These are phyloP conservation scores for Fusarium goolgardi DNA, from an alignment of 2,329 filamentous ascomycete genomes.

Conservation along the genomic window DNA sequence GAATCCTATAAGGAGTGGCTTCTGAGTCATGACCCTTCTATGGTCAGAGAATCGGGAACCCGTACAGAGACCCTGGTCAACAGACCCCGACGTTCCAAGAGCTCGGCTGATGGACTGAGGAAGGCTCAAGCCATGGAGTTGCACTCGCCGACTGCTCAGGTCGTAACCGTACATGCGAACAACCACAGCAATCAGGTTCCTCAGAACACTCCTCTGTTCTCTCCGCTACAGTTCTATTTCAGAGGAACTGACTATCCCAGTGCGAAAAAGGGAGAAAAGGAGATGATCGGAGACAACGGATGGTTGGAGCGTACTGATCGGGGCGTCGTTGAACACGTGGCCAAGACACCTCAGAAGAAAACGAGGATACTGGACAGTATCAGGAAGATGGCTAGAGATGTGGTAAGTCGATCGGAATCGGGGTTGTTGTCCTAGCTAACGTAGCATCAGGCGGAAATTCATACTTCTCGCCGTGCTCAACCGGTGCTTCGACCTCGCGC, in stretches of 20 bases:
- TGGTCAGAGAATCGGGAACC: constrained; percentile 28
- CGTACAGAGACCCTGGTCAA: constrained; percentile 34
- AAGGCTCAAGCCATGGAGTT: constrained; percentile 22
- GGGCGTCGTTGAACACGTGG: constrained; percentile 35
- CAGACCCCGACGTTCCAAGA: constrained; percentile 47
- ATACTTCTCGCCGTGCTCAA: constrained; percentile 50
- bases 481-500: constrained; percentile 47
- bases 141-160: constrained; percentile 30
- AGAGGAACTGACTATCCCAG: constrained; percentile 54
- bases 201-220: constrained; percentile 51
- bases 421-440: constrained; percentile 2
- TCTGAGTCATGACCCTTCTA: constrained; percentile 35
- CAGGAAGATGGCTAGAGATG: constrained; percentile 65
- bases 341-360: constrained; percentile 53
- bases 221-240: constrained; percentile 58
- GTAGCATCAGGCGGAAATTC: constrained; percentile 52
- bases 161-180: constrained; percentile 16
- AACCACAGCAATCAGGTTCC: constrained; percentile 8
- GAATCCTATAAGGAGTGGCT: constrained; percentile 48
- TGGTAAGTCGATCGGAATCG: constrained; percentile 54
- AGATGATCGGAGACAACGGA: constrained; percentile 65
- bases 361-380: constrained; percentile 59
- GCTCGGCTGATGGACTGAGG: constrained; percentile 44
- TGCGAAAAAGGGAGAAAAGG: constrained; percentile 60
- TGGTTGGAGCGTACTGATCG: constrained; percentile 64